Evolutionary conservation across 2,329 filamentous ascomycete species (phyloP), one percentile per base, ranked within the genome.

Genomic region (Penicillium sp.): DNA sequence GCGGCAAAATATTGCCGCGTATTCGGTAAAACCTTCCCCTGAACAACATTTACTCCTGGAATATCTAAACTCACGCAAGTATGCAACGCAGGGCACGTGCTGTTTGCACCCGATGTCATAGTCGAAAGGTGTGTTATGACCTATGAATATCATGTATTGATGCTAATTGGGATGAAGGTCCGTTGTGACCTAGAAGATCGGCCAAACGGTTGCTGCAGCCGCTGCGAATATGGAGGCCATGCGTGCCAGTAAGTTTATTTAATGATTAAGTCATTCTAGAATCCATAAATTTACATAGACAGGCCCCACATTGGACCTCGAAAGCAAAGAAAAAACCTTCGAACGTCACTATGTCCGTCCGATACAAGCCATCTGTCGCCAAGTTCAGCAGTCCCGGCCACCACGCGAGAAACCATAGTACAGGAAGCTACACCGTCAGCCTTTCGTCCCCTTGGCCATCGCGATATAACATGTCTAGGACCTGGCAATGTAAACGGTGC

Each of bases 121-220:
- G 43, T 29, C 32, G 49, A 13, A 56, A 56, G 44, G 53, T 53
- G n/a, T 11, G 32, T 35, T n/a, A 8, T 3, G 7, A 16, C 6
- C 13, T 14, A 41, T 18, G 8, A n/a, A 6, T n/a, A 9, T 9
- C 2, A 26, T 3, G 7, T 14, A 23, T 10, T 2, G 11, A 35
- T 1, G 18, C 41, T 51, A 26, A 51, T 36, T n/a, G 16, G 9
- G 6, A 43, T 32, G 5, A 19, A 57, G 55, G 45, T 57, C 19
- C 52, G 52, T 26, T 57, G 55, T 14, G 44, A 57, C 38, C 39
- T 57, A 4, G 55, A 57, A 40, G 47, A 39, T 26, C 47, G 36
- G 19, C 32, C 34, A 35, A 45, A 14, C 8, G 55, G 52, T 9
- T 32, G 19, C 10, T 57, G 55, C n/a, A 55, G 32, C 26, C 47